phyloP scores from a whole-genome alignment of 2,329 filamentous ascomycete species.

The Penicillium rolfsii region DNA sequence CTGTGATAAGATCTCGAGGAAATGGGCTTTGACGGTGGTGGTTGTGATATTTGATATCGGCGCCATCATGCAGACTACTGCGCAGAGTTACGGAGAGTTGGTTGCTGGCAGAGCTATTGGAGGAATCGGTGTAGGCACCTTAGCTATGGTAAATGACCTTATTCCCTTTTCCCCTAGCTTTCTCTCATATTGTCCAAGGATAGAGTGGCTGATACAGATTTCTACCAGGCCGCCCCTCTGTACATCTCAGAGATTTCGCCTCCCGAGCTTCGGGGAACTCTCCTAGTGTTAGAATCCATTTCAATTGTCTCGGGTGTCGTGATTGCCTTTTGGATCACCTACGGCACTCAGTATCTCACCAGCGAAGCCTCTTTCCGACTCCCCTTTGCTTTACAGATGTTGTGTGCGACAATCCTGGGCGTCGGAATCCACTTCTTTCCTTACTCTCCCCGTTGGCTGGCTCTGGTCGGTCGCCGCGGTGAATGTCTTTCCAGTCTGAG shows the following conservation, averaged over 20 bases:
- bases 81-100: slow-evolving; percentile 32
- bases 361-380: slow-evolving; percentile 51
- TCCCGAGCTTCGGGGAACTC: slow-evolving; percentile 29
- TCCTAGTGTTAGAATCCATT: slow-evolving; percentile 29
- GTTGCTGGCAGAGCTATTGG: slow-evolving; percentile 43
- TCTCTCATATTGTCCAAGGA: background rate
- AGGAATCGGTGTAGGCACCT: slow-evolving; percentile 43
- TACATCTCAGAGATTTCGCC: slow-evolving; percentile 55
- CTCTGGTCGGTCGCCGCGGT: slow-evolving; percentile 49
- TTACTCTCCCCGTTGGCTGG: slow-evolving; percentile 59
- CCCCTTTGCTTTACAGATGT: slow-evolving; percentile 54
- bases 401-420: slow-evolving; percentile 37
- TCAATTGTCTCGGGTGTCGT: slow-evolving; percentile 32
- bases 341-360: slow-evolving; percentile 39
- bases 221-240: slow-evolving; percentile 41
- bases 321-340: slow-evolving; percentile 46
- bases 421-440: slow-evolving; percentile 50
- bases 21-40: slow-evolving; percentile 43
- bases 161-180: too few species aligned
- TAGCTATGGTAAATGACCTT: slow-evolving; percentile 36
- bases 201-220: background rate
- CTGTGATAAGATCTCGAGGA: slow-evolving; percentile 46
- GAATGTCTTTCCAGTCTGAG: slow-evolving; percentile 45
- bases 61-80: slow-evolving; percentile 45
- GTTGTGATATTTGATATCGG: slow-evolving; percentile 45